Evolutionary conservation across 2,329 filamentous ascomycete genomes (phyloP).

Genomic region (Aspergillus oerlinghausenensis): DNA sequence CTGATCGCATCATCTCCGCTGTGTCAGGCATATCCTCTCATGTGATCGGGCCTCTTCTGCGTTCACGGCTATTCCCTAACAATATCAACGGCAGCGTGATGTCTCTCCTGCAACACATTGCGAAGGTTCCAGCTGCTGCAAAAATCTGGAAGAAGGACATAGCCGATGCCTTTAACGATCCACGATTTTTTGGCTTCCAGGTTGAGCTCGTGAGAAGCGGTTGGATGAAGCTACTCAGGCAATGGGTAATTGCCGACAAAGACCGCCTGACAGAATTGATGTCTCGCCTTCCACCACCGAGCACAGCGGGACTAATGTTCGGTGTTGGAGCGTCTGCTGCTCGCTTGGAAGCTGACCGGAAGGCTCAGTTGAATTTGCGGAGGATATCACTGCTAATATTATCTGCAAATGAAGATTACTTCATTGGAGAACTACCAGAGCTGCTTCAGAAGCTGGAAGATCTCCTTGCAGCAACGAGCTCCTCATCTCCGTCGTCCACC

Average conservation of each 20-base stretch:
- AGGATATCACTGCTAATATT: slow-evolving; percentile 76
- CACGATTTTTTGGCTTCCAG: slow-evolving; percentile 73
- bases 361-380: slow-evolving; percentile 83
- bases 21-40: slow-evolving; percentile 77
- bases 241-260: slow-evolving; percentile 83
- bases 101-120: slow-evolving; percentile 69
- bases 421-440: slow-evolving; percentile 67
- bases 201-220: slow-evolving; percentile 61
- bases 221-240: slow-evolving; percentile 79
- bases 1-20: slow-evolving; percentile 74
- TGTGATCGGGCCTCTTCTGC: slow-evolving; percentile 75
- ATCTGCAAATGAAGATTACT: slow-evolving; percentile 71
- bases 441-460: slow-evolving; percentile 84
- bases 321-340: slow-evolving; percentile 95
- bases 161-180: slow-evolving; percentile 84
- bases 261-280: slow-evolving; percentile 80
- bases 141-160: slow-evolving; percentile 94
- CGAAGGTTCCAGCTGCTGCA: slow-evolving; percentile 71
- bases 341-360: slow-evolving; percentile 88
- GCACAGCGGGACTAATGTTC: slow-evolving; percentile 94
- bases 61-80: slow-evolving; percentile 80
- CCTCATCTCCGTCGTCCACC: slow-evolving; percentile 85
- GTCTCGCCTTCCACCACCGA: slow-evolving; percentile 72
- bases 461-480: slow-evolving; percentile 73
- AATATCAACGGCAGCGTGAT: slow-evolving; percentile 71